These are phyloP conservation scores for Populus hybrid DNA, from an alignment of 441 rosid genomes.

Conservation along the genomic window DNA sequence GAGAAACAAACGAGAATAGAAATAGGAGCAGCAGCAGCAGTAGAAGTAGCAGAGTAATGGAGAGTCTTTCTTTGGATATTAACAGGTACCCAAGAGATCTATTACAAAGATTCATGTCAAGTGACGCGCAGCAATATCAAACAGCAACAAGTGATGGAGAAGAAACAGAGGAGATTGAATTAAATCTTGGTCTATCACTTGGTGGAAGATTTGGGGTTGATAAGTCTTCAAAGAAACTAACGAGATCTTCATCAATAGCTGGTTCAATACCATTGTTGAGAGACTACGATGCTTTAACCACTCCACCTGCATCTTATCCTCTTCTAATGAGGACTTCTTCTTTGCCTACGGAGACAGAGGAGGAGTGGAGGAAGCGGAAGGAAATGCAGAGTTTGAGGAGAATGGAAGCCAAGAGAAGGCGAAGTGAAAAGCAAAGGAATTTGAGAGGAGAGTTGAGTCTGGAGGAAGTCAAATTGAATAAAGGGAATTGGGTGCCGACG, in stretches of 20 bases:
- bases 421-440: too few relatives aligned
- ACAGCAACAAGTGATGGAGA: constrained; percentile 35
- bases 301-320: constrained; percentile 33
- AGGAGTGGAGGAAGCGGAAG: too few relatives aligned
- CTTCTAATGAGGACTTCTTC: constrained; percentile 67
- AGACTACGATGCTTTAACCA: constrained; percentile 25
- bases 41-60: constrained; percentile 48
- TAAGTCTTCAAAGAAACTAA: constrained; percentile 46
- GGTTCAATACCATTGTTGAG: constrained; percentile 50
- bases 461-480: too few relatives aligned
- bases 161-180: constrained; percentile 53
- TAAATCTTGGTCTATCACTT: constrained; percentile 72
- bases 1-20: constrained; percentile 43
- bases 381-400: too few relatives aligned
- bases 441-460: too few relatives aligned
- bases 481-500: too few relatives aligned
- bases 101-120: constrained; percentile 54
- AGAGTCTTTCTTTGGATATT: constrained; percentile 49
- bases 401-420: too few relatives aligned
- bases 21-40: constrained; percentile 34
- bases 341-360: constrained; percentile 35
- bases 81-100: constrained; percentile 73
- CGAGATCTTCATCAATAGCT: constrained; percentile 74
- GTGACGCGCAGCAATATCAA: constrained; percentile 21
- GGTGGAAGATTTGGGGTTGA: constrained; percentile 93